A percentile compares a stretch with the other conserved stretches of the same genome.
phyloP scores from a whole-genome alignment of 179 eudicot species.

The Silene coronaria region DNA sequence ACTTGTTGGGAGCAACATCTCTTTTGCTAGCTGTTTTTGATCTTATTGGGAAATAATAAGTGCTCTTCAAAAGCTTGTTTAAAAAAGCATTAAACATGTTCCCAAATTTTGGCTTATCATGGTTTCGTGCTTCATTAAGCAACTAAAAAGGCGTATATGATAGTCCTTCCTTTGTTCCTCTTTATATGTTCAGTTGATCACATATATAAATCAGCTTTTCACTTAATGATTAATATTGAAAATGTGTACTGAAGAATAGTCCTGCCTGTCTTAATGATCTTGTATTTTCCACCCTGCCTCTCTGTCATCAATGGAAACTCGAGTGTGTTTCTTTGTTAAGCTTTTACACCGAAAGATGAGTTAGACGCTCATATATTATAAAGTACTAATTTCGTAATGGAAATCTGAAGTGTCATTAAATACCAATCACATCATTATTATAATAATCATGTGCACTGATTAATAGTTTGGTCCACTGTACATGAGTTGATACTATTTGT shows the following conservation, averaged over 20 bases:
- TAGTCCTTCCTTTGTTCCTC: neutral
- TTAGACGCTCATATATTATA: neutral
- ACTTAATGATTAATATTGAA: neutral
- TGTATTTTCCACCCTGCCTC: conserved; percentile 7
- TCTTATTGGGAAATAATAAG: neutral
- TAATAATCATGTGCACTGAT: no score
- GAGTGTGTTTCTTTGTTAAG: neutral
- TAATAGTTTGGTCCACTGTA: neutral
- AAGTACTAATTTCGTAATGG: no score
- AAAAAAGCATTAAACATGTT: neutral
- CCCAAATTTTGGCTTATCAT: conserved; percentile 9
- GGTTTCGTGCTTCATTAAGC: conserved; percentile 11
- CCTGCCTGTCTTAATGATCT: neutral
- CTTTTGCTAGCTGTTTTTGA: neutral
- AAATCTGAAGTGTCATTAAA: neutral
- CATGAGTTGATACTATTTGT: conserved; percentile 18
- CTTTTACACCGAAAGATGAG: conserved; percentile 9
- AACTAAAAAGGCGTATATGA: conserved; percentile 8
- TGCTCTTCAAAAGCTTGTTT: conserved; percentile 5
- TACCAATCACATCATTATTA: neutral
- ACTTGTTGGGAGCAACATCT: conserved; percentile 2
- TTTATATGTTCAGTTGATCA: neutral
- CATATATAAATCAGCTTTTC: neutral
- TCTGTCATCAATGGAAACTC: neutral
- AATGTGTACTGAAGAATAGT: neutral